Conservation (phyloP, 2,329 filamentous ascomycete genomes). For the Exophiala sideris region DNA sequence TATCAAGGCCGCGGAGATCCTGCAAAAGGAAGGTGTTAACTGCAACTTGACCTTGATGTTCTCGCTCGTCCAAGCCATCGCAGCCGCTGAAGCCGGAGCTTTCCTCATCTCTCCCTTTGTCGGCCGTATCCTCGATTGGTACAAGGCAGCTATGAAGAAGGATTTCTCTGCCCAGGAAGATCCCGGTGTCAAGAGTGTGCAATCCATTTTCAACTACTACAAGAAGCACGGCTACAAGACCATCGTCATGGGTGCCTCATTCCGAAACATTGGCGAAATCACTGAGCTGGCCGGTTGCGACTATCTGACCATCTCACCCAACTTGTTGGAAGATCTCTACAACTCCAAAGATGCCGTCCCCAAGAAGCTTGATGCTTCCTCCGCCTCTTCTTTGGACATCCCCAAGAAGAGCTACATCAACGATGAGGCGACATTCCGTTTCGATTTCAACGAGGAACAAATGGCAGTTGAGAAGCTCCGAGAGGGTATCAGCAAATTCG, state of each 20-base stretch:
- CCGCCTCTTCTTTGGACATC: constrained; percentile 67
- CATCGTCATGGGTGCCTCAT: constrained; percentile 99
- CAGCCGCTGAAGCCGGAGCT: constrained; percentile 87
- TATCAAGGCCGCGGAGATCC: constrained; percentile 96
- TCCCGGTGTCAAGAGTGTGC: constrained; percentile 91
- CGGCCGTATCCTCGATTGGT: constrained; percentile 98
- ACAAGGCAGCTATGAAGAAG: constrained; percentile 94
- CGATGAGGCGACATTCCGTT: constrained; percentile 88
- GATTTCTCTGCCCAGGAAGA: constrained; percentile 86
- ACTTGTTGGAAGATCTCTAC: constrained; percentile 88
- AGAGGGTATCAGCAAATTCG: constrained; percentile 99
- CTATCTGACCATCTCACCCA: constrained; percentile 96
- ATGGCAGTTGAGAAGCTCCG: constrained; percentile 99
- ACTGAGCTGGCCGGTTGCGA: constrained; percentile 97
- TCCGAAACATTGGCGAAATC: constrained; percentile 94
- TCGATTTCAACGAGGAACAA: constrained; percentile 99
- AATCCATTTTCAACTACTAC: constrained; percentile 99
- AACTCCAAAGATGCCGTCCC: constrained; percentile 79
- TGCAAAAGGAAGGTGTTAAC: constrained; percentile 95
- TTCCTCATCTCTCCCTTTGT: constrained; percentile 99
- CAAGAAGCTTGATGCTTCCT: constrained; percentile 80
- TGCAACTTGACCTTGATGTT: constrained; percentile 99
- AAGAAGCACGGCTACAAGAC: constrained; percentile 99
- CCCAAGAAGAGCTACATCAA: constrained; percentile 88
- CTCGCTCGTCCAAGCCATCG: constrained; percentile 90